These are phyloP conservation scores for Saccharomycopsis hybrid DNA, from an alignment of 1,139 yeast genomes.

Conservation along the genomic window DNA sequence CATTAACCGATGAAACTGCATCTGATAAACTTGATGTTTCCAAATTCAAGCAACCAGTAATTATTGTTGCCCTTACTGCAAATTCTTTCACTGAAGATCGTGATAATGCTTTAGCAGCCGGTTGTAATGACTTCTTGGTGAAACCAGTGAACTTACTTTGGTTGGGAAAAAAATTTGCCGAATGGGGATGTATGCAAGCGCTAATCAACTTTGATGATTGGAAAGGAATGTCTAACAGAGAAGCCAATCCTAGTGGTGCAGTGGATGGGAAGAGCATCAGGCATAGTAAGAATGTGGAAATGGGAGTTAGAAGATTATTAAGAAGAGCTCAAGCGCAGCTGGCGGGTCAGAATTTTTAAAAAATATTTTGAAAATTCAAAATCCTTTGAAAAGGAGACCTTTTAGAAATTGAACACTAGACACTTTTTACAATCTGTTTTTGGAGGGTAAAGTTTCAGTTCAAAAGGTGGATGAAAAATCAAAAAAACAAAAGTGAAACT, in stretches of 20 bases:
- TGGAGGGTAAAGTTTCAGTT: no score
- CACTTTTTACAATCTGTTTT: no score
- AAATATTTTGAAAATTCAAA: no score
- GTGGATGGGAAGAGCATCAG: background rate
- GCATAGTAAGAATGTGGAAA: background rate
- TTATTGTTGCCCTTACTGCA: conserved; percentile 93
- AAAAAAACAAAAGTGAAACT: no score
- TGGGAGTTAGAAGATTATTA: background rate
- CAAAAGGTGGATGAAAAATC: no score
- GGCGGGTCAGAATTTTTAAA: no score
- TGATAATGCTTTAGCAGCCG: conserved; percentile 89
- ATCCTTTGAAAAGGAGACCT: no score
- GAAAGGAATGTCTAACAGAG: conserved; percentile 38
- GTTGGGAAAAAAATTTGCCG: conserved; percentile 90
- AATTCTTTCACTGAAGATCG: conserved; percentile 82
- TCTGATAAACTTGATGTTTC: conserved; percentile 48
- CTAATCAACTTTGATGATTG: conserved; percentile 93
- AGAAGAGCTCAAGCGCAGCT: background rate
- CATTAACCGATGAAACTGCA: conserved; percentile 17
- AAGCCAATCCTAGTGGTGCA: background rate
- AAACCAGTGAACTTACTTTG: conserved; percentile 96
- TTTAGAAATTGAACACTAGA: no score
- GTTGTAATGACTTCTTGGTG: conserved; percentile 95
- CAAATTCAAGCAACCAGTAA: conserved; percentile 80
- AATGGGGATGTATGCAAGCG: conserved; percentile 98